Conservation (phyloP, 805 yeast species). For the Candida michaelii region DNA sequence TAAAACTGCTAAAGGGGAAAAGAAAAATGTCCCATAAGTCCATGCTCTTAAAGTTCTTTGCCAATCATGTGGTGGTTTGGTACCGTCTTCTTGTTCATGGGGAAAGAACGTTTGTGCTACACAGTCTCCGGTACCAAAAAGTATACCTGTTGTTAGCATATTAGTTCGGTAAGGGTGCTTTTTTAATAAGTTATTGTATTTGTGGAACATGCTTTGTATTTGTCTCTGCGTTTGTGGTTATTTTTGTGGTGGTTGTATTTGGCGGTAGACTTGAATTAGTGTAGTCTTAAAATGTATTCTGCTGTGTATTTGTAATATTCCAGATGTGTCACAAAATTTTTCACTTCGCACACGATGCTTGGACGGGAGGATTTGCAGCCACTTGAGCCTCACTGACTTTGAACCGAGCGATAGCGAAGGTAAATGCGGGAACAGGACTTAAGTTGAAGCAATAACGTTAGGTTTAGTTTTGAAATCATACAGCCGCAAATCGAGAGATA, state of each 20-base stretch:
- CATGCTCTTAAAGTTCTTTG: slow-evolving; percentile 36
- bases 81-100: slow-evolving; percentile 22
- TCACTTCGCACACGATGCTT: background rate
- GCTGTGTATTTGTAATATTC: no score
- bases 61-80: slow-evolving; percentile 22
- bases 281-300: no score
- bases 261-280: no score
- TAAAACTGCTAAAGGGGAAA: slow-evolving; percentile 39
- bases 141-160: slow-evolving; percentile 51
- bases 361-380: slow-evolving; percentile 1
- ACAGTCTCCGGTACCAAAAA: slow-evolving; percentile 43
- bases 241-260: no score
- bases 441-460: no score
- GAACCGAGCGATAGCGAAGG: no score
- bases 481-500: no score
- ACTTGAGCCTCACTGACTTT: background rate
- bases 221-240: background rate
- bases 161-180: slow-evolving; percentile 54
- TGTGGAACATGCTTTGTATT: slow-evolving; percentile 16
- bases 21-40: slow-evolving; percentile 37
- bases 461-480: no score
- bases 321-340: background rate
- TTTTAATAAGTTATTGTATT: slow-evolving; percentile 30
- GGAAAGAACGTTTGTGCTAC: slow-evolving; percentile 43
- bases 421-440: no score